Evolutionary conservation across 257 asterid species (phyloP).

Genomic region (Scutellaria galericulata): DNA sequence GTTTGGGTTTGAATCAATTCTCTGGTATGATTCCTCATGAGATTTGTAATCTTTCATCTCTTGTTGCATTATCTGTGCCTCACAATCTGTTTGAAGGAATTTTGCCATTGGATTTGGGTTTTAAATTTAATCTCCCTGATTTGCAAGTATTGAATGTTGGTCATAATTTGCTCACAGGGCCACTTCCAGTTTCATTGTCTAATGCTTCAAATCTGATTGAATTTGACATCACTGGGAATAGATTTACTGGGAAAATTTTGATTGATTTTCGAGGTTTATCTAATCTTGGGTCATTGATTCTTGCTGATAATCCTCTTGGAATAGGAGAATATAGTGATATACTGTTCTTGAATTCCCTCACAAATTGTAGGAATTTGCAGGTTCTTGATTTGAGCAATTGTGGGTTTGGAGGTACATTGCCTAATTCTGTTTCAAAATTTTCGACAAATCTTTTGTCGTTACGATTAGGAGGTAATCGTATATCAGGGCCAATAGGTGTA

Average conservation of each 20-base stretch:
- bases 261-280: constrained; percentile 31
- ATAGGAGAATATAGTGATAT: constrained; percentile 20
- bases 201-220: constrained; percentile 35
- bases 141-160: constrained; percentile 32
- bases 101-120: constrained; percentile 31
- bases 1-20: constrained; percentile 32
- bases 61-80: constrained; percentile 15
- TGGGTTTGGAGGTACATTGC: constrained; percentile 35
- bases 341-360: constrained; percentile 23
- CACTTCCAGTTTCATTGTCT: constrained; percentile 32
- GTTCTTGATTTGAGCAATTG: constrained; percentile 35
- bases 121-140: constrained; percentile 21
- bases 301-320: constrained; percentile 33
- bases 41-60: constrained; percentile 31
- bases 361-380: constrained; percentile 27
- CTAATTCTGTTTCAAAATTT: constrained; percentile 33
- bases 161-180: constrained; percentile 31
- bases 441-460: constrained; percentile 30
- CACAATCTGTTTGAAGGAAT: constrained; percentile 28
- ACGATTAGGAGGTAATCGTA: constrained; percentile 4
- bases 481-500: constrained; percentile 20
- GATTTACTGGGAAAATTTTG: constrained; percentile 17
- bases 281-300: constrained; percentile 34
- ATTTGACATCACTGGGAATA: constrained; percentile 17
- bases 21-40: constrained; percentile 28